Evolutionary conservation across 805 yeast genomes (phyloP).

Genomic region (Grigorovia yakushimaensis): DNA sequence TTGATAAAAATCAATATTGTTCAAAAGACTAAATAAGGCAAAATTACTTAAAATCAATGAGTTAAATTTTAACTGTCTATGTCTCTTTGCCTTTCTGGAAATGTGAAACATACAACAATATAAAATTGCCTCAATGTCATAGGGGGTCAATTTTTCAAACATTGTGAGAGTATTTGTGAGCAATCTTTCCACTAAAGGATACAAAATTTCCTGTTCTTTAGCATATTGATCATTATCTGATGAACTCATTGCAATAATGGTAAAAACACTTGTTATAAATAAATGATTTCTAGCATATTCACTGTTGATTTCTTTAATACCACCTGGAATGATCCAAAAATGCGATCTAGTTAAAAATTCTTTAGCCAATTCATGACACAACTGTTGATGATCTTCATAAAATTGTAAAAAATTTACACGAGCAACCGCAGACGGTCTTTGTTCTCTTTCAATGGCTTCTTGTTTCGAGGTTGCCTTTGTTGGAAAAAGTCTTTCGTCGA

Average conservation of each 20-base stretch:
- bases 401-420: slow-evolving; percentile 39
- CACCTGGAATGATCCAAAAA: slow-evolving; percentile 56
- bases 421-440: slow-evolving; percentile 30
- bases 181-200: slow-evolving; percentile 40
- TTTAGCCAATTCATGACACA: slow-evolving; percentile 38
- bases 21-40: slow-evolving; percentile 40
- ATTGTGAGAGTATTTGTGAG: slow-evolving; percentile 39
- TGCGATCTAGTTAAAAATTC: slow-evolving; percentile 45
- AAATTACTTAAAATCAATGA: slow-evolving; percentile 43
- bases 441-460: slow-evolving; percentile 24
- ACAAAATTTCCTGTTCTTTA: slow-evolving; percentile 38
- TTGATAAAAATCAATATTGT: slow-evolving; percentile 36
- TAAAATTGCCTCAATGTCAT: slow-evolving; percentile 50
- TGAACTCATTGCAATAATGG: slow-evolving; percentile 44
- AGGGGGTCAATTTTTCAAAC: slow-evolving; percentile 45
- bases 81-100: slow-evolving; percentile 39
- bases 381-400: slow-evolving; percentile 33
- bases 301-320: slow-evolving; percentile 38
- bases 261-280: slow-evolving; percentile 45
- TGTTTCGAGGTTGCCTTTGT: slow-evolving; percentile 19
- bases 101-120: slow-evolving; percentile 46
- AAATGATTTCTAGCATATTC: slow-evolving; percentile 42
- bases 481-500: slow-evolving; percentile 34
- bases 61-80: slow-evolving; percentile 41
- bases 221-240: slow-evolving; percentile 43